These are phyloP conservation scores for Penicillium steckii DNA, from an alignment of 495 filamentous ascomycete genomes.

Conservation along the genomic window DNA sequence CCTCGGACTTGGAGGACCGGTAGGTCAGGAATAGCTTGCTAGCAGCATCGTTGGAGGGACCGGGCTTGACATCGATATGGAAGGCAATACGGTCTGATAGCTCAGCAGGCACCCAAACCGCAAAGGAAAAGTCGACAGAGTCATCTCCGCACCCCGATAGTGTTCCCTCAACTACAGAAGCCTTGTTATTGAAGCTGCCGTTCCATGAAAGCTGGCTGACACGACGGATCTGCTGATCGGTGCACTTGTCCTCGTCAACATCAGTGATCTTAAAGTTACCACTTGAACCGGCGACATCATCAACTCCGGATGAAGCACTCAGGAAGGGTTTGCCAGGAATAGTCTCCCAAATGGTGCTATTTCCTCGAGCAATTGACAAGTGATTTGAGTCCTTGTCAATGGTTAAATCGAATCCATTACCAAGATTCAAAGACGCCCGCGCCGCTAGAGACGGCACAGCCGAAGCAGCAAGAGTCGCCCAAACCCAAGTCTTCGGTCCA, in stretches of 20 bases:
- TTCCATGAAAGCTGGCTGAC: constrained; percentile 4
- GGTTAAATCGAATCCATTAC: constrained; percentile 16
- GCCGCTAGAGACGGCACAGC: constrained; percentile 11
- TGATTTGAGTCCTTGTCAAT: constrained; percentile 14
- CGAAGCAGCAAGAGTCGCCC: constrained; percentile 13
- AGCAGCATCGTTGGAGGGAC: neutral
- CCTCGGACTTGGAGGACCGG: constrained; percentile 18
- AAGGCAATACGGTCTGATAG: constrained; percentile 23
- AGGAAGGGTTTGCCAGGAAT: constrained; percentile 14
- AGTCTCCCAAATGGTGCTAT: constrained; percentile 22
- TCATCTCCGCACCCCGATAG: constrained; percentile 19
- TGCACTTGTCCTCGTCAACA: constrained; percentile 22
- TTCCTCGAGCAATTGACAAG: constrained; percentile 7
- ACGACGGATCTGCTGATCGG: constrained; percentile 12
- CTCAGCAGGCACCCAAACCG: constrained; percentile 18
- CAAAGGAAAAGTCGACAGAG: constrained; percentile 12
- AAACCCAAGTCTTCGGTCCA: constrained; percentile 10
- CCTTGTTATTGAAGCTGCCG: constrained; percentile 14
- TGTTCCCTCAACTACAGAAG: constrained; percentile 15
- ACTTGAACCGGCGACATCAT: constrained; percentile 17
- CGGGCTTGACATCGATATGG: constrained; percentile 12
- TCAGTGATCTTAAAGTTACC: constrained; percentile 27
- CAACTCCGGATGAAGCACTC: constrained; percentile 19
- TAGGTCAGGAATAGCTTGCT: constrained; percentile 24
- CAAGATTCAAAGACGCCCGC: constrained; percentile 13